Evolutionary conservation across 2,329 filamentous ascomycete species (phyloP), one percentile per base, ranked within the genome.

Genomic region (Colletotrichum sp.): DNA sequence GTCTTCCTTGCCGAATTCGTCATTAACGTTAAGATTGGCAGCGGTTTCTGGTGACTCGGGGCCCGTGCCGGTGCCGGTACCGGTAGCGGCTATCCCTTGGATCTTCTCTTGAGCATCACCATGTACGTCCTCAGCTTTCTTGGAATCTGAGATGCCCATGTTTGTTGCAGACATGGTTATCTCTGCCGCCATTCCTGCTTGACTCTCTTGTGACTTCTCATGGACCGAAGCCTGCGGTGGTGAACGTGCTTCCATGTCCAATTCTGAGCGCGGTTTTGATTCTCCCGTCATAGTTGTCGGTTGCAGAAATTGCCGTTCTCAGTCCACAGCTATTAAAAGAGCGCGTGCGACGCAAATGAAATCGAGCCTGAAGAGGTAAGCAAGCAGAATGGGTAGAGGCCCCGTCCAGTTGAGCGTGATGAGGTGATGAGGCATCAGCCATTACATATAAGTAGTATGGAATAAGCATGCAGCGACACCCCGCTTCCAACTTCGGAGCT

Each of bases 401-500:
- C 43, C 12, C 0, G 1, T 48, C 39, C 0, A 0, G 1, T 43
- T n/a, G 43, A 0, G 10, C 13, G 43, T 48, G 43, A 4, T 22
- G n/a, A n/a, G n/a, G n/a, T n/a, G n/a, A n/a, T n/a, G n/a, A n/a
- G n/a, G n/a, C 5, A 48, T n/a, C 22, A 13, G n/a, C 43, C 6
- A 48, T 48, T 48, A 13, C 43, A 22, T 48, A 48, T 22, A 48
- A 22, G n/a, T 22, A 3, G 6, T 22, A 6, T 22, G 43, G 9
- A 22, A 48, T 18, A n/a, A 48, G 18, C 3, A 48, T n/a, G n/a
- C n/a, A n/a, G n/a, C n/a, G n/a, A 43, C 18, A 48, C 43, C 43
- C n/a, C 18, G 43, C 43, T 13, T 48, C 3, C 43, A 48, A 7
- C 0, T 22, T 22, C 18, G n/a, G 6, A 22, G 43, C 10, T 2